Conservation (phyloP, 2,329 filamentous ascomycete species). For the Penicillium sp. region DNA sequence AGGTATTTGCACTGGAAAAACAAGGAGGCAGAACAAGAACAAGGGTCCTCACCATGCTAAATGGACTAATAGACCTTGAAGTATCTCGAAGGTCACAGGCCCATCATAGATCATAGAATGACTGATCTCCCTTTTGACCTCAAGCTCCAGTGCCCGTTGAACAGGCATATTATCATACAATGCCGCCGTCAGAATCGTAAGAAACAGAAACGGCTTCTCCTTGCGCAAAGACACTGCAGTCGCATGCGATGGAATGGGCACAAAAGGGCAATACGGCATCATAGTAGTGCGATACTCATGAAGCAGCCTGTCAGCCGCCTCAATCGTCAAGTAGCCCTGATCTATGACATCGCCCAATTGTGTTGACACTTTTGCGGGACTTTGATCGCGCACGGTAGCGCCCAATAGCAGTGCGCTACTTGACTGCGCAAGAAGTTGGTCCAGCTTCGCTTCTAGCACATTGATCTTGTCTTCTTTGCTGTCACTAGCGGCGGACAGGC, state of each 20-base stretch:
- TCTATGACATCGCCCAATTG: background rate
- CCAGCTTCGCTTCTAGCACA: slow-evolving; percentile 7
- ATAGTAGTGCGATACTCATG: background rate
- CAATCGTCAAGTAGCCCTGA: background rate
- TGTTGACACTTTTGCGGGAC: background rate
- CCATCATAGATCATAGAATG: slow-evolving; percentile 2
- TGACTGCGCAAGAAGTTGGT: slow-evolving; percentile 6
- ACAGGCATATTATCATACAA: slow-evolving; percentile 2
- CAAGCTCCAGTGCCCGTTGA: slow-evolving; percentile 1
- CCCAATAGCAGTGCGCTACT: background rate
- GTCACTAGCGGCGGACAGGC: background rate
- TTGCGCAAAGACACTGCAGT: background rate
- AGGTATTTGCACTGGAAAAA: background rate
- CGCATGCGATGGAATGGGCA: background rate
- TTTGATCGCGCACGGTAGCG: background rate
- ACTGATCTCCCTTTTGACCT: slow-evolving; percentile 3
- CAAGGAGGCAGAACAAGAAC: background rate
- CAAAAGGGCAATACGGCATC: slow-evolving; percentile 3
- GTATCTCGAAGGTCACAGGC: background rate
- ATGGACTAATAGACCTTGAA: slow-evolving; percentile 4
- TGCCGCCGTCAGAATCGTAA: background rate
- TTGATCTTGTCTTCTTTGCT: slow-evolving; percentile 4
- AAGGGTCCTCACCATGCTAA: background rate
- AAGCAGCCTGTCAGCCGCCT: slow-evolving; percentile 1
- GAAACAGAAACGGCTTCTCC: slow-evolving; percentile 4